Percentiles rank a stretch among this genome's conserved stretches.
These are phyloP conservation scores for Phragmites australis DNA, from an alignment of 176 grass and related monocot species.

Conservation along the genomic window DNA sequence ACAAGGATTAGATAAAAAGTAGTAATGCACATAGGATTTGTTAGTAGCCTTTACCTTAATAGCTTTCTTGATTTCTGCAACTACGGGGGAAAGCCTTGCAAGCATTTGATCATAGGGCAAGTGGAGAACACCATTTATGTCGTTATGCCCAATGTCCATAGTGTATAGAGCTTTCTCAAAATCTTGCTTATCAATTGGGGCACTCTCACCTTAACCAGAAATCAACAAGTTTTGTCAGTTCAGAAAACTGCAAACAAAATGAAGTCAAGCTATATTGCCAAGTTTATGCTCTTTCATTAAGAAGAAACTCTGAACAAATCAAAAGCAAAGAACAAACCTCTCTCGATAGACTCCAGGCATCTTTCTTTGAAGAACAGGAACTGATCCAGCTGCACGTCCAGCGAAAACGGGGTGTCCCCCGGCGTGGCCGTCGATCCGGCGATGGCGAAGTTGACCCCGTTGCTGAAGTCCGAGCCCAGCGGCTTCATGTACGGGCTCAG, in stretches of 20 bases:
- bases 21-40: background rate
- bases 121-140: conserved; percentile 57
- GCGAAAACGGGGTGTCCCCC: conserved; percentile 30
- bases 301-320: background rate
- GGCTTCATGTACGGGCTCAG: conserved; percentile 77
- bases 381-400: conserved; percentile 63
- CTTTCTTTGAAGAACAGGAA: conserved; percentile 62
- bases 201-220: conserved; percentile 40
- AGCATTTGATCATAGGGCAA: conserved; percentile 54
- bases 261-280: background rate
- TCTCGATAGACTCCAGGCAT: conserved; percentile 44
- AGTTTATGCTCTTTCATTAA: background rate
- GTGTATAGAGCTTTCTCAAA: conserved; percentile 66
- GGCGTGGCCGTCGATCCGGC: conserved; percentile 51
- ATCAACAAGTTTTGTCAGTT: background rate
- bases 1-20: background rate
- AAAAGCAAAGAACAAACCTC: conserved; percentile 30
- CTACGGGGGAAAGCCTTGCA: conserved; percentile 50
- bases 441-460: conserved; percentile 71
- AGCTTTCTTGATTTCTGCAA: conserved; percentile 69
- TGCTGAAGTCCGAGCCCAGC: conserved; percentile 57
- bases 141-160: conserved; percentile 93
- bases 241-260: background rate
- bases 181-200: conserved; percentile 38
- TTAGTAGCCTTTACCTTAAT: conserved; percentile 46